Base-by-base conservation (phyloP, 2,329 filamentous ascomycete species). In the Emmonsiellopsis sp. region DNA sequence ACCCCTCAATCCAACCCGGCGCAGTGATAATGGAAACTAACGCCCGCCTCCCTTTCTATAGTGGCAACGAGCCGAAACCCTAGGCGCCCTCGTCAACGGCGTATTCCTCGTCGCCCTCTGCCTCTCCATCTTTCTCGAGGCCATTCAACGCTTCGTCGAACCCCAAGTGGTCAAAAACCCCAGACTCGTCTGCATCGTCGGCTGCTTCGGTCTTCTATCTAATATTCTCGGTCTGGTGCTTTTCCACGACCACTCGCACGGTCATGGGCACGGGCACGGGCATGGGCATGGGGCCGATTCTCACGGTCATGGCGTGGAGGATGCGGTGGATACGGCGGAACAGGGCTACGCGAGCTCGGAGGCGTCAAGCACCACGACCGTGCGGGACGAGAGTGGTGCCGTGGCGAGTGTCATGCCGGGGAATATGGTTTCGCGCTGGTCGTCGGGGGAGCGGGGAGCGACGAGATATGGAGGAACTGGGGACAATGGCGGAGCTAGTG, bases 61-160 rank as follows among this genome's bases (percentile, higher is more conserved):
- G 87, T 98, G 91, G 88, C 86, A 97, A 76, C 89, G 93, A 62
- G 93, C 93, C 37, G 93, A 98, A 76, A 97, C 95, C 9, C 79
- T 98, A 5, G 93, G 93, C 65, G 93, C 93, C 47, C 85, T 97
- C 63, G 89, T 97, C 73, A 98, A 98, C 65, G 93, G 93, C 61
- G 92, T 97, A 45, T 98, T 98, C 75, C 79, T 98, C 44, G 93
- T 98, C 65, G 93, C 93, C 7, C 81, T 98, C 7, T 98, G 93
- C 73, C 79, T 98, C 54, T 94, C 92, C 50, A 98, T 98, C 70
- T 87, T 97, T 65, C 84, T 98, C 63, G 93, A 98, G 72, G 93
- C 93, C 13, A 81, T 96, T 56, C 89, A 91, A 63, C 86, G 93
- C 65, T 87, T 98, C 62, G 80, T 97, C 65, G 89, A 97, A 64